Conservation (phyloP, 345 rosid species). For the Pugionium dolabratum region DNA sequence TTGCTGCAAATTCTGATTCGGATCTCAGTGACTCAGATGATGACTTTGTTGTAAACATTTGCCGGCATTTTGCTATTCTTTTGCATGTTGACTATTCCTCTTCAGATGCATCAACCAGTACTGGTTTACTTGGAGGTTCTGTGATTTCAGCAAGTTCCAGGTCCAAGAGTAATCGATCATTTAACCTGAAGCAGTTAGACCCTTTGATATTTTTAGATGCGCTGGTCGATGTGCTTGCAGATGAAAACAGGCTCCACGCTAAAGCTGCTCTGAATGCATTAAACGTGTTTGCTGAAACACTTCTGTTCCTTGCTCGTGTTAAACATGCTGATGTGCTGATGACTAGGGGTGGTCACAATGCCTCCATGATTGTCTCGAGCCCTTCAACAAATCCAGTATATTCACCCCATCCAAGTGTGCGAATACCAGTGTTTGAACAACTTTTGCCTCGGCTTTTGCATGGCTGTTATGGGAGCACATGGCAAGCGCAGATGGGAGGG, state of each 20-base stretch:
- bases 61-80: slow-evolving; percentile 92
- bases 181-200: slow-evolving; percentile 85
- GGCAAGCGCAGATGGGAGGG: slow-evolving; percentile 99
- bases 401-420: slow-evolving; percentile 91
- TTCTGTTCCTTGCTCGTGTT: slow-evolving; percentile 86
- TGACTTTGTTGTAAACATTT: slow-evolving; percentile 76
- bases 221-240: slow-evolving; percentile 89
- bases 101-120: slow-evolving; percentile 51
- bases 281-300: slow-evolving; percentile 83
- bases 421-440: slow-evolving; percentile 93
- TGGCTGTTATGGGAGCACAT: slow-evolving; percentile 94
- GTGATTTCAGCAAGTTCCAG: slow-evolving; percentile 63
- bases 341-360: slow-evolving; percentile 91
- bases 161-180: slow-evolving; percentile 57
- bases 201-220: slow-evolving; percentile 91
- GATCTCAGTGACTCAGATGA: slow-evolving; percentile 76
- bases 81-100: slow-evolving; percentile 71
- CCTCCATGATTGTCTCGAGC: slow-evolving; percentile 97
- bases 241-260: slow-evolving; percentile 87
- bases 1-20: slow-evolving; percentile 84
- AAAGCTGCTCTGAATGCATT: slow-evolving; percentile 87
- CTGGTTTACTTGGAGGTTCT: slow-evolving; percentile 55
- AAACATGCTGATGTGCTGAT: slow-evolving; percentile 82
- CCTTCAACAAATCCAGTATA: slow-evolving; percentile 99
- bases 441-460: slow-evolving; percentile 95